Percentiles rank a stretch among this genome's conserved stretches.
These are phyloP conservation scores for Wallacemonas sp. DNA, from an alignment of 208 protist species.

Conservation along the genomic window DNA sequence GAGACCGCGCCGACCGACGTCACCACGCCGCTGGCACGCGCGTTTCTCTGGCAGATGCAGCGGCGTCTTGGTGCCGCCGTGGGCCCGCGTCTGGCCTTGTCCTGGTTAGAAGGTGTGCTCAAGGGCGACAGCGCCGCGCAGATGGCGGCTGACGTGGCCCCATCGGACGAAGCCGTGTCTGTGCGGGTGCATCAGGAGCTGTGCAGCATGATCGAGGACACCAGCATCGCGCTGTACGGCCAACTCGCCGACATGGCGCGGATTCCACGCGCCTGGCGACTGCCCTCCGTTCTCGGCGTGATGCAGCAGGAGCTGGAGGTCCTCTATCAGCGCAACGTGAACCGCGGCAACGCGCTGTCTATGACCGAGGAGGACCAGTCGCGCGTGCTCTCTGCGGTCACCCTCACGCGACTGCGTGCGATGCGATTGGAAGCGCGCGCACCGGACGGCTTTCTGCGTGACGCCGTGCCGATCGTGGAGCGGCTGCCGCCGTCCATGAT, in stretches of 20 bases:
- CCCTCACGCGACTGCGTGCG: constrained; percentile 51
- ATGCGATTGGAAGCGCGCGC: constrained; percentile 56
- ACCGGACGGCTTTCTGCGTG: constrained; percentile 70
- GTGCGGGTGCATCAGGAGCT: not conserved
- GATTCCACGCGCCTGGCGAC: constrained; percentile 9
- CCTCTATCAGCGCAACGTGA: constrained; percentile 74
- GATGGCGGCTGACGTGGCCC: not conserved
- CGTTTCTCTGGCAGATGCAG: constrained; percentile 5
- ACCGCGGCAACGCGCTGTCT: constrained; percentile 53
- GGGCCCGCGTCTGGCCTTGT: not conserved
- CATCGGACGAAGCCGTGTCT: not conserved
- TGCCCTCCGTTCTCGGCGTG: constrained; percentile 24
- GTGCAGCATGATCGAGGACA: not conserved
- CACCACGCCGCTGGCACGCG: not conserved
- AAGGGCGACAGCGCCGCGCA: not conserved
- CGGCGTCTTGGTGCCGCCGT: not conserved
- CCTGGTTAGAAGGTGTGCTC: not conserved
- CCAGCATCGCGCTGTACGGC: not conserved
- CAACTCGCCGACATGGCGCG: not conserved
- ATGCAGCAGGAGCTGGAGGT: constrained; percentile 60
- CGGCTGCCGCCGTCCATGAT: constrained; percentile 56
- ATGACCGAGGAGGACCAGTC: constrained; percentile 30
- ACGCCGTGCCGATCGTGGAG: constrained; percentile 67
- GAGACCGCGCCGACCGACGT: too few species aligned
- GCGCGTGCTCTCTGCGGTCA: constrained; percentile 35